phyloP scores from a whole-genome alignment of 2,329 filamentous ascomycete species.

The Colletotrichum higginsianum region DNA sequence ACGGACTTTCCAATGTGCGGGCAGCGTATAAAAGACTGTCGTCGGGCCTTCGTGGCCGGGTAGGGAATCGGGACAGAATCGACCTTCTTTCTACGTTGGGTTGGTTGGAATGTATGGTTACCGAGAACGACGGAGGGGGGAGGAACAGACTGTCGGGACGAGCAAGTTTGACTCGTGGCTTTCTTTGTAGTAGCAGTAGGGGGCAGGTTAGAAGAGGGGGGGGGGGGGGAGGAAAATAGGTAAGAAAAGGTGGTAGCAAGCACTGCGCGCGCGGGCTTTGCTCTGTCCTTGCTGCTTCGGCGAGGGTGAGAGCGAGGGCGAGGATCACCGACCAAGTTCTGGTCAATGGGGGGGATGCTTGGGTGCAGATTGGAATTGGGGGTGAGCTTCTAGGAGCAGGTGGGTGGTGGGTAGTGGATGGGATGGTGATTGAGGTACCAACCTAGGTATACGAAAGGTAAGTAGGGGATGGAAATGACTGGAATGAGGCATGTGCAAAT shows the following conservation, averaged over 20 bases:
- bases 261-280: neutral
- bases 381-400: slow-evolving; percentile 5
- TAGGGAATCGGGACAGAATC: too few relatives aligned
- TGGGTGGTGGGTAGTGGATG: neutral
- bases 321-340: neutral
- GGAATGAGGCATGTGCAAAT: slow-evolving; percentile 16
- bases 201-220: too few relatives aligned
- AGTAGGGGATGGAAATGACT: too few relatives aligned
- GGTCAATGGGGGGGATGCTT: neutral
- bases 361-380: slow-evolving; percentile 20
- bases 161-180: slow-evolving; percentile 3
- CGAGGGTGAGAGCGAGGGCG: neutral
- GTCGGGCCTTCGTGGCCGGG: neutral
- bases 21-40: neutral
- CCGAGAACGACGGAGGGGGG: neutral
- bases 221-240: neutral
- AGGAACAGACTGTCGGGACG: neutral
- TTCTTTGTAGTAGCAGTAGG: neutral
- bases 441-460: too few relatives aligned
- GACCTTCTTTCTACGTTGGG: neutral
- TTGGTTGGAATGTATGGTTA: slow-evolving; percentile 5
- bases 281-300: neutral
- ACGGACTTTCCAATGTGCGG: slow-evolving; percentile 26
- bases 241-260: neutral
- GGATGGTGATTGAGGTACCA: neutral